Percentiles rank a stretch among this genome's conserved stretches.
Evolutionary conservation across 192 early-diverging fungal species (phyloP).

Genomic region (Entrophospora sp.): DNA sequence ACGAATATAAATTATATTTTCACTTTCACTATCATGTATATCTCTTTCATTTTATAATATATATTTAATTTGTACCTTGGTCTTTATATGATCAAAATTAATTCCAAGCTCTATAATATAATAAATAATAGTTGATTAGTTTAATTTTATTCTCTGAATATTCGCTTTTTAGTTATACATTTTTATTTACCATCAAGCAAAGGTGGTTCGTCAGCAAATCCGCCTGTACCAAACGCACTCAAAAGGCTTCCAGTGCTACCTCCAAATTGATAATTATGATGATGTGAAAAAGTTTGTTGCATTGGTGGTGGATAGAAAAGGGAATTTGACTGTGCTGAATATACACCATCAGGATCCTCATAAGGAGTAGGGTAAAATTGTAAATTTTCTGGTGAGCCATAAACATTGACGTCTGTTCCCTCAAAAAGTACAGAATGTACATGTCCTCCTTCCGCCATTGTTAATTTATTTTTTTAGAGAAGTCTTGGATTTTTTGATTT

Average conservation of each 20-base stretch:
- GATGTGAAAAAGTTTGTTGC: neutral
- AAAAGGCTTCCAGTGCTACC: slow-evolving; percentile 28
- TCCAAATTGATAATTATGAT: neutral
- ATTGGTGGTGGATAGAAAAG: neutral
- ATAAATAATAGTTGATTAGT: too few species aligned
- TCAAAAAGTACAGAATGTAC: slow-evolving; percentile 16
- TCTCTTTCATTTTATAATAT: neutral
- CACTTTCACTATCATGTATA: neutral
- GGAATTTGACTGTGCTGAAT: slow-evolving; percentile 21
- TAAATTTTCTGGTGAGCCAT: slow-evolving; percentile 31
- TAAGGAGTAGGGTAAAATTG: slow-evolving; percentile 49
- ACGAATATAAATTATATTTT: neutral
- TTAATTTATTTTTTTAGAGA: neutral
- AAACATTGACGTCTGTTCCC: neutral
- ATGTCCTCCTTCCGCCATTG: neutral
- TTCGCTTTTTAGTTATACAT: neutral
- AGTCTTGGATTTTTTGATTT: too few species aligned
- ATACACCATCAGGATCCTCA: slow-evolving; percentile 31
- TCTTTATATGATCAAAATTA: slow-evolving; percentile 86
- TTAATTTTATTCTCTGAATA: neutral
- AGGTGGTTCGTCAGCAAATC: slow-evolving; percentile 86
- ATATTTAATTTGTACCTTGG: slow-evolving; percentile 55
- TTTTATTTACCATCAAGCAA: slow-evolving; percentile 65
- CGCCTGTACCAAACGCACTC: slow-evolving; percentile 88
- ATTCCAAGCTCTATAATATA: slow-evolving; percentile 75